Percentiles rank a stretch among this genome's conserved stretches.
Conservation (phyloP, 768 basidiomycete genomes). For the Rhizopogon salebrosus region DNA sequence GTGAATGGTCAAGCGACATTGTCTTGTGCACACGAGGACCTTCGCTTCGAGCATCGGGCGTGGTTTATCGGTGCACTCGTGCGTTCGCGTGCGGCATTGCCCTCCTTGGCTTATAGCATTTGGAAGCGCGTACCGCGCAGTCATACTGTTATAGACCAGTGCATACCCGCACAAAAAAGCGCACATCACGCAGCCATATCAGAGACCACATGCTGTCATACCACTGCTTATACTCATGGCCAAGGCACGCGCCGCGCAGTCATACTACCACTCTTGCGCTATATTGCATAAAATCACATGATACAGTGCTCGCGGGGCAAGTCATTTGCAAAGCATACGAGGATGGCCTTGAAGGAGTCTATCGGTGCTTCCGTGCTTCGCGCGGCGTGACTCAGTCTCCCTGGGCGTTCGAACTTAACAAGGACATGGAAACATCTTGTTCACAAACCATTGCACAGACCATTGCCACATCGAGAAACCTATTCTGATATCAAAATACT, state of each 20-base stretch:
- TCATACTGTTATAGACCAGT: not conserved
- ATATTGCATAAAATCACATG: not conserved
- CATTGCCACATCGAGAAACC: not conserved
- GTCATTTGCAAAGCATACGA: conserved; percentile 3
- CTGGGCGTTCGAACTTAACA: not conserved
- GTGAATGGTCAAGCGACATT: not conserved
- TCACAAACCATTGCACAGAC: too few species aligned
- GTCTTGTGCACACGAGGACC: not conserved
- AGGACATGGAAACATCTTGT: not conserved
- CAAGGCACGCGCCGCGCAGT: not conserved
- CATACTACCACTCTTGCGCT: not conserved
- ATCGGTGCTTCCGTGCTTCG: conserved; percentile 10
- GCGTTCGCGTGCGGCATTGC: not conserved
- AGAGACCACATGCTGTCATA: not conserved
- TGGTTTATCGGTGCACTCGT: conserved; percentile 2
- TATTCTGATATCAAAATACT: not conserved
- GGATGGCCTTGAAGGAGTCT: not conserved
- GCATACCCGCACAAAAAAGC: not conserved
- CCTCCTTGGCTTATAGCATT: not conserved
- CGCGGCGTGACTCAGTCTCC: not conserved
- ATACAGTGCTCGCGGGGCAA: not conserved
- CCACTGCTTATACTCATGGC: not conserved
- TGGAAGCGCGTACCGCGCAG: not conserved
- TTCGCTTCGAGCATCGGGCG: not conserved
- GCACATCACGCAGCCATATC: not conserved